Base-by-base conservation (phyloP, 176 grass and related monocot species). In the Triticum turgidum region DNA sequence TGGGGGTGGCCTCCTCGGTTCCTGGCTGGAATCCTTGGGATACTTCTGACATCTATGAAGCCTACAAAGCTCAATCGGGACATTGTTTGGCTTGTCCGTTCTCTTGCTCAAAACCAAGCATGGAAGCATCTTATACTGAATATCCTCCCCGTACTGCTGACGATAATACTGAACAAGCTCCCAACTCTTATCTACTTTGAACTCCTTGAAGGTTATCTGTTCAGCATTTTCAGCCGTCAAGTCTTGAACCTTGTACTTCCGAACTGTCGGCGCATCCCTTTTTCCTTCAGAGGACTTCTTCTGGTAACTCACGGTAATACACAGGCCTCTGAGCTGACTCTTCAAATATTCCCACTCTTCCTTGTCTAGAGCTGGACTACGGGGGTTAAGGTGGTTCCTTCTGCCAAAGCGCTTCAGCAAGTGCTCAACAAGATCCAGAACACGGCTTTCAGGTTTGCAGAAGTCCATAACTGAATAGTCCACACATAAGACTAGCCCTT, bases 401-500 rank as follows among this genome's bases (percentile, higher is more conserved):
- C 61, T 37, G 63, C 69, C 38, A 32, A 70, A 41, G 2, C 0
- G 0, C 6, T 29, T 2, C 61, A 81, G 21, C 3, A 52, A 47
- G 11, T 87, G 64, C 61, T 63, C 0, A 39, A 84, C 76, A 62
- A 91, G 30, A 21, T 64, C 32, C 61, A 91, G 68, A n/a, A 39
- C 81, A 91, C 89, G 13, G 4, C 71, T 63, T 14, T 44, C 64
- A 65, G 90, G 30, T 71, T 88, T 18, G 54, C 59, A 35, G 77
- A 85, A 91, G n/a, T 83, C 86, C 90, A 88, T 82, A 64, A 30
- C 22, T 15, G 89, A 88, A 80, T 85, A 91, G 78, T 91, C 86
- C 15, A 67, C 78, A 30, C 78, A 83, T 7, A 91, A 73, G 71
- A 88, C 75, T 24, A 78, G 18, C 21, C 86, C 90, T 63, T 85